These are phyloP conservation scores for Pseudohyphozyma bogoriensis DNA, from an alignment of 768 basidiomycete genomes.

Conservation along the genomic window DNA sequence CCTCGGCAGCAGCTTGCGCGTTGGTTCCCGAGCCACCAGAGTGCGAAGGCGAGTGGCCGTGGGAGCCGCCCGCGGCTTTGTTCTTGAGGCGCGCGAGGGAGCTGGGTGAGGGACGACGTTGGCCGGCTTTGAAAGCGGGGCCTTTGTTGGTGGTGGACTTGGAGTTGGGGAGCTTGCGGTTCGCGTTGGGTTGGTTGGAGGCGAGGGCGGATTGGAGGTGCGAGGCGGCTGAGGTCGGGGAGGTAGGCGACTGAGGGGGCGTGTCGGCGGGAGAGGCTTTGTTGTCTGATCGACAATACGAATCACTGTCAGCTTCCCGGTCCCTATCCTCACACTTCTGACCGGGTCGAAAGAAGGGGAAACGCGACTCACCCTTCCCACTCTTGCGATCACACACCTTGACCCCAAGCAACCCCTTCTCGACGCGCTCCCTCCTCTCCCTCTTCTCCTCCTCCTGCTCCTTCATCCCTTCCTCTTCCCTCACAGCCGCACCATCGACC, in stretches of 20 bases:
- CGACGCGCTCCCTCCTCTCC: slow-evolving; percentile 15
- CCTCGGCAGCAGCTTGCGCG: background rate
- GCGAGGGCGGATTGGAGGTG: too few species aligned
- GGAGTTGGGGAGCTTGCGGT: background rate
- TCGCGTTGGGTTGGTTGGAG: too few species aligned
- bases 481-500: too few species aligned
- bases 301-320: background rate
- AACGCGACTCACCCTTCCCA: background rate
- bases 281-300: background rate
- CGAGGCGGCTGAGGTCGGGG: slow-evolving; percentile 2
- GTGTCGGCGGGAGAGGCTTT: background rate
- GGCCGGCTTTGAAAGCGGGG: slow-evolving; percentile 31
- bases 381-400: slow-evolving; percentile 14
- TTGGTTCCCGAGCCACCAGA: too few species aligned
- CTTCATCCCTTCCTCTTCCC: slow-evolving; percentile 47
- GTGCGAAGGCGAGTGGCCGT: background rate
- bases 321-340: background rate
- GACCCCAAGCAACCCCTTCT: slow-evolving; percentile 17
- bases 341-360: background rate
- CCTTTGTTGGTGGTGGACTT: too few species aligned
- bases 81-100: slow-evolving; percentile 20
- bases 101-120: slow-evolving; percentile 31
- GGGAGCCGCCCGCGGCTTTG: background rate
- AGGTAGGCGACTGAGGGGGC: slow-evolving; percentile 13
- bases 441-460: slow-evolving; percentile 20